Conservation (phyloP, 495 filamentous ascomycete species). For the Tuber calosporum region DNA sequence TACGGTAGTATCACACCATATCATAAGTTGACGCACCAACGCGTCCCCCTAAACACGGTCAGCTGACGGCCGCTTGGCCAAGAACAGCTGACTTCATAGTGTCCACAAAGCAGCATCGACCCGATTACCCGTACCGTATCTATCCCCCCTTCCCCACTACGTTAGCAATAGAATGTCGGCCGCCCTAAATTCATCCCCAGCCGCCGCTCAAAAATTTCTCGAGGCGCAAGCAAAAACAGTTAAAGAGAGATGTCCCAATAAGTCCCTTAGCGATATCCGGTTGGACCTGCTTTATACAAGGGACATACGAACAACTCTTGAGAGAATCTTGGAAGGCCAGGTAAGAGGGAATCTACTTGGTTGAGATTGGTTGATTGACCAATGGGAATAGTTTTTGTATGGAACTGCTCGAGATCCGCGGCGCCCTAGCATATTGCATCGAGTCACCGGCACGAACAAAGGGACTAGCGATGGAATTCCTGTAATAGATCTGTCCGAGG, state of each 20-base stretch:
- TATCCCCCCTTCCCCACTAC: neutral
- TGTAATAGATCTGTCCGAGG: neutral
- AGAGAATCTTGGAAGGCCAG: slow-evolving; percentile 15
- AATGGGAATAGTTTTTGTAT: slow-evolving; percentile 20
- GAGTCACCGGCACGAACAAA: neutral
- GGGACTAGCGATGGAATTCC: neutral
- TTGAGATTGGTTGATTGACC: neutral
- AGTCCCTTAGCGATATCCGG: slow-evolving; percentile 20
- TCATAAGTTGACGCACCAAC: neutral
- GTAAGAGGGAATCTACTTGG: neutral
- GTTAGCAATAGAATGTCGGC: neutral
- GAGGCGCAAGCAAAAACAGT: slow-evolving; percentile 19
- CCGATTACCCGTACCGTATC: neutral
- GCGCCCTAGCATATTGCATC: neutral
- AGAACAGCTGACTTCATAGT: neutral
- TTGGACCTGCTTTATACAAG: slow-evolving; percentile 16
- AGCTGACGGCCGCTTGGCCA: neutral
- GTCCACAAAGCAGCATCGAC: slow-evolving; percentile 6
- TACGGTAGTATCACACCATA: no score
- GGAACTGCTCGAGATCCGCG: slow-evolving; percentile 15
- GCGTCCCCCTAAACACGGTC: neutral
- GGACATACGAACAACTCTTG: slow-evolving; percentile 12
- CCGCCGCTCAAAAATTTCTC: slow-evolving; percentile 8
- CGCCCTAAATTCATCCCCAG: slow-evolving; percentile 6
- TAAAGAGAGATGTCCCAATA: slow-evolving; percentile 10